A percentile compares a stretch with the other conserved stretches of the same genome.
Conservation (phyloP, 169 alveolate genomes). For the Plasmodium berghei region DNA sequence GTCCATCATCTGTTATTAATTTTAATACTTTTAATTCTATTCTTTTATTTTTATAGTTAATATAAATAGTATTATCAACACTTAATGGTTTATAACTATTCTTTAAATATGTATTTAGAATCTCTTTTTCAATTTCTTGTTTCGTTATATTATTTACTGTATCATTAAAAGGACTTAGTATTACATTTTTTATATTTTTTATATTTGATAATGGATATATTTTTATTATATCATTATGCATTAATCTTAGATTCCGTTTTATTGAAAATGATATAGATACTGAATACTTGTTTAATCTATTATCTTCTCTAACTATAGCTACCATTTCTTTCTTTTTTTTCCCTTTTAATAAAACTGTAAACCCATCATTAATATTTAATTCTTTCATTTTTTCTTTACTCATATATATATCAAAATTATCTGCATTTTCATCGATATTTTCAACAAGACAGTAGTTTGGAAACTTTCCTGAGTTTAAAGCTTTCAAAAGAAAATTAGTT, state of each 20-base stretch:
- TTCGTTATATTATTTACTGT: conserved; percentile 22
- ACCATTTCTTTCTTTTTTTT: conserved; percentile 64
- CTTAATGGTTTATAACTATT: conserved; percentile 48
- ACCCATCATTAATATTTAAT: conserved; percentile 24
- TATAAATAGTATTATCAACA: conserved; percentile 26
- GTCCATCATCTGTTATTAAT: conserved; percentile 51
- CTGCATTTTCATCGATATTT: conserved; percentile 44
- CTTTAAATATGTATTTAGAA: conserved; percentile 32
- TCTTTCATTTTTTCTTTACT: conserved; percentile 49
- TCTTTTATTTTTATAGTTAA: conserved; percentile 40
- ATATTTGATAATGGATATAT: conserved; percentile 33
- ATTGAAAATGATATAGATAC: conserved; percentile 50
- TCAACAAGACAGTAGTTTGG: conserved; percentile 57
- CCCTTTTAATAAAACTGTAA: conserved; percentile 53
- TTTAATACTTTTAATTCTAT: conserved; percentile 82
- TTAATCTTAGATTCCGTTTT: conserved; percentile 49
- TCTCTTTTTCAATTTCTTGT: conserved; percentile 35
- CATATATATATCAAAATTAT: conserved; percentile 64
- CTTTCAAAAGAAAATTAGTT: conserved; percentile 34
- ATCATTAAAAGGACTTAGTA: conserved; percentile 65
- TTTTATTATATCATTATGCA: conserved; percentile 63
- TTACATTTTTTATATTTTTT: conserved; percentile 12
- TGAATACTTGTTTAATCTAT: conserved; percentile 20
- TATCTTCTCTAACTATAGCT: conserved; percentile 18
- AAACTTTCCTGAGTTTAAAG: conserved; percentile 58